Conservation (phyloP, 148 eudicot genomes). For the Gaultheria prostrata region DNA sequence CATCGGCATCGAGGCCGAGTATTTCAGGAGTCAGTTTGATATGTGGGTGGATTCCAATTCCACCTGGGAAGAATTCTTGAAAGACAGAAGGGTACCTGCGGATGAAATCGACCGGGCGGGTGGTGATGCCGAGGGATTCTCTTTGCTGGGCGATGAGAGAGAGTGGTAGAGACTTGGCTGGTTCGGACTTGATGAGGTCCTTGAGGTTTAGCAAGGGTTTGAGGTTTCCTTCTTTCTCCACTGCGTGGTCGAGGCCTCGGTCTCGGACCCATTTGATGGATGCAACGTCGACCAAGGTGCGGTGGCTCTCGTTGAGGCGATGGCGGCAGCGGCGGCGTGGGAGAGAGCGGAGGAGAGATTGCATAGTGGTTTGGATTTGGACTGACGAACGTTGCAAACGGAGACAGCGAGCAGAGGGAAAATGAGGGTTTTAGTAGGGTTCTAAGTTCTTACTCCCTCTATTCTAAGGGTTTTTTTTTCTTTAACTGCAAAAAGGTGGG, state of each 20-base stretch:
- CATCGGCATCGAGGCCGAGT: conserved; percentile 54
- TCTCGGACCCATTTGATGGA: conserved; percentile 65
- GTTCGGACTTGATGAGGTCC: conserved; percentile 58
- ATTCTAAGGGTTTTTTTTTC: no score
- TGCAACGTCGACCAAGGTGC: conserved; percentile 39
- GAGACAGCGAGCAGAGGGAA: background rate
- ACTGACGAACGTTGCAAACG: background rate
- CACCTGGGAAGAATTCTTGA: conserved; percentile 52
- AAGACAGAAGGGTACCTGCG: conserved; percentile 66
- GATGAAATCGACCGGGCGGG: conserved; percentile 66
- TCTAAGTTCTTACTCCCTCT: no score
- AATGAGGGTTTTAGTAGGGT: background rate
- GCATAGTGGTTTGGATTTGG: conserved; percentile 6
- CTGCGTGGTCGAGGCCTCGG: conserved; percentile 78
- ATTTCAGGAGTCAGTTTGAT: conserved; percentile 51
- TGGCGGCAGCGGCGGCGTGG: conserved; percentile 22
- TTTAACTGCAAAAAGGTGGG: no score
- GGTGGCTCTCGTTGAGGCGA: conserved; percentile 17
- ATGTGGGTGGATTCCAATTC: conserved; percentile 52
- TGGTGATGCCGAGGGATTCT: conserved; percentile 38
- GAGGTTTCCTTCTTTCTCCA: conserved; percentile 69
- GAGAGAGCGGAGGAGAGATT: conserved; percentile 24
- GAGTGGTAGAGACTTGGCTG: conserved; percentile 70
- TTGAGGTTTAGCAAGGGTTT: conserved; percentile 54
- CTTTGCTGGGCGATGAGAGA: conserved; percentile 42